Base-by-base conservation (phyloP, 177 flowering plant genomes). In the Vitis hybrid region DNA sequence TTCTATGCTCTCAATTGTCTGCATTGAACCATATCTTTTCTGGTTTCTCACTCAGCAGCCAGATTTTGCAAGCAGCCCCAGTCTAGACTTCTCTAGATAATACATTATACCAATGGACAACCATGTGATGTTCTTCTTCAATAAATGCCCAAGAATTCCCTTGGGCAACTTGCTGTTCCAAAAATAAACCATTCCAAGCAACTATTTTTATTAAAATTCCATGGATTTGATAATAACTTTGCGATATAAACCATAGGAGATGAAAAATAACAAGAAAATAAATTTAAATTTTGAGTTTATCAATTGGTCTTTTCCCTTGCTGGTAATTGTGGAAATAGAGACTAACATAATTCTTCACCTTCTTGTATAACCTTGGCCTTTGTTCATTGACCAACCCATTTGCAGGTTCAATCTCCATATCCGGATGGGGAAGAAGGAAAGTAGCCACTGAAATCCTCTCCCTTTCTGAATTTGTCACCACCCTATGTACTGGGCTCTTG, bases 401-500 rank as follows among this genome's bases (percentile, higher is more conserved):
- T 4, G 62, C 80, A 2, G 91, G 91, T 59, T 59, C 82, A n/a
- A 88, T 76, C 70, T 85, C 88, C 26, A 48, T 71, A 0, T 79
- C 80, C 13, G 69, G 7, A 2, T 76, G 80, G 3, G 87, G 79
- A 5, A 14, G 8, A 50, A 66, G 71, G 50, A 88, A 84, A 67
- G 82, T 51, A 6, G 84, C 87, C 68, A 88, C 1, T 10, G 90
- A 76, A 1, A 75, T 73, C 73, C 93, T 87, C 52, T 71, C 77
- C 74, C 60, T 79, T 45, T 83, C 81, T n/a, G 79, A 34, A 72
- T 84, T 87, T 63, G 84, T 75, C 57, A 84, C 68, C 22, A 73
- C 96, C 68, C 88, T 79, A 62, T 90, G 96, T 61, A 86, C 62
- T 9, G 86, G 86, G 80, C 91, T 88, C 82, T 85, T 86, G 82